phyloP scores from a whole-genome alignment of 2,329 filamentous ascomycete genomes.

The Pyrenophora seminiperda region DNA sequence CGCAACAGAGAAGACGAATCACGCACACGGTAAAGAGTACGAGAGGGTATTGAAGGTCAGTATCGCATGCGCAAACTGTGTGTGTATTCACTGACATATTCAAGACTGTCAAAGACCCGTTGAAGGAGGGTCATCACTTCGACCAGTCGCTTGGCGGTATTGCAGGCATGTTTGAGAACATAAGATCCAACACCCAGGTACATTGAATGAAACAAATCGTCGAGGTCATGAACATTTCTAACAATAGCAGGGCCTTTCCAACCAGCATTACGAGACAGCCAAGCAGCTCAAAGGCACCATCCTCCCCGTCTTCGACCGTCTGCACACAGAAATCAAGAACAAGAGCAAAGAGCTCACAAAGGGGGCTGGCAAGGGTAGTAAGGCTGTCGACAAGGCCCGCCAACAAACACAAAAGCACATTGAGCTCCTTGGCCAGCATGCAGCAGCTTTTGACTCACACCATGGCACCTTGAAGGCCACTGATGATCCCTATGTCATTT shows the following conservation, averaged over 20 bases:
- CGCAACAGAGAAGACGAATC: conserved; percentile 84
- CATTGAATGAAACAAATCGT: not conserved
- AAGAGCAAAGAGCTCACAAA: conserved; percentile 87
- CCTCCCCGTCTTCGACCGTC: conserved; percentile 82
- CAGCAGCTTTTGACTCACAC: conserved; percentile 77
- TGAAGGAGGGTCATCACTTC: conserved; percentile 92
- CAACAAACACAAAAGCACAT: conserved; percentile 91
- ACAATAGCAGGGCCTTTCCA: conserved; percentile 71
- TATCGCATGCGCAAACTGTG: not conserved
- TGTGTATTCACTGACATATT: conserved; percentile 12
- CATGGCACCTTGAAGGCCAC: conserved; percentile 71
- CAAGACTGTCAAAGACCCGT: conserved; percentile 80
- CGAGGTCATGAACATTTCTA: not conserved
- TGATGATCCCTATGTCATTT: conserved; percentile 88
- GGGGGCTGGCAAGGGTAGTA: conserved; percentile 82
- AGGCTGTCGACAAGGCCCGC: conserved; percentile 89
- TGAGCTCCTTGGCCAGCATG: conserved; percentile 86
- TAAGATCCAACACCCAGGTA: conserved; percentile 85
- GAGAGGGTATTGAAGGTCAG: conserved; percentile 86
- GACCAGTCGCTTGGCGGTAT: conserved; percentile 87
- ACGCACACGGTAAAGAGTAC: conserved; percentile 87
- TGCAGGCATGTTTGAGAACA: conserved; percentile 89
- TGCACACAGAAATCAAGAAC: conserved; percentile 96
- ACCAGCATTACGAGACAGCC: conserved; percentile 87
- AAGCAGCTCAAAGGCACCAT: conserved; percentile 87